Evolutionary conservation across 176 grass and related monocot species (phyloP).

Genomic region (Raddia distichophylla): DNA sequence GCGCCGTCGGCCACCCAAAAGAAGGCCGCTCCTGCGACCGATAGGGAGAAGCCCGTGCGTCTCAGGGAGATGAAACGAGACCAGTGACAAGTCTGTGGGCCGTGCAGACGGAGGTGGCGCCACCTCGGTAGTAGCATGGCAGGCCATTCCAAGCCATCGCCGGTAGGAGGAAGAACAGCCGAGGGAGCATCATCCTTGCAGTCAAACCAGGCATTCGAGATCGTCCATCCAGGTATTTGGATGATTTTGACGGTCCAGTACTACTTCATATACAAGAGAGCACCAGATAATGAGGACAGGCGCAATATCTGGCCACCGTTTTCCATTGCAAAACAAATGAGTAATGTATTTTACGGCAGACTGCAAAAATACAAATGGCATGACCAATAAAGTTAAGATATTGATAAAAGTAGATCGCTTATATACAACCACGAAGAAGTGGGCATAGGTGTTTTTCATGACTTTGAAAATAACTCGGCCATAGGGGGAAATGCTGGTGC

Average conservation of each 20-base stretch:
- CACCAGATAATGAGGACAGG: background rate
- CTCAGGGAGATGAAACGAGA: background rate
- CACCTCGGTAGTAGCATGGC: too few species aligned
- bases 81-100: background rate
- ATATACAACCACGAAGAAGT: slow-evolving; percentile 44
- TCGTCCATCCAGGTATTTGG: background rate
- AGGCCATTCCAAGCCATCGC: too few species aligned
- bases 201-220: background rate
- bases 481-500: slow-evolving; percentile 1
- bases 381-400: slow-evolving; percentile 9
- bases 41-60: slow-evolving; percentile 12
- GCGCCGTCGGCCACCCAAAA: too few species aligned
- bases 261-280: background rate
- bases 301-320: background rate
- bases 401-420: slow-evolving; percentile 24
- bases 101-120: too few species aligned
- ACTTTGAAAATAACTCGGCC: slow-evolving; percentile 8
- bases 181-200: too few species aligned
- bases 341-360: slow-evolving; percentile 26
- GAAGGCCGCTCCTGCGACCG: background rate
- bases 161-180: too few species aligned
- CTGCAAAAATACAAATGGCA: background rate
- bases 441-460: background rate
- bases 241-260: background rate
- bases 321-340: background rate